These are phyloP conservation scores for Alloteropsis angusta DNA, from an alignment of 202 grass and related monocot genomes.

Conservation along the genomic window DNA sequence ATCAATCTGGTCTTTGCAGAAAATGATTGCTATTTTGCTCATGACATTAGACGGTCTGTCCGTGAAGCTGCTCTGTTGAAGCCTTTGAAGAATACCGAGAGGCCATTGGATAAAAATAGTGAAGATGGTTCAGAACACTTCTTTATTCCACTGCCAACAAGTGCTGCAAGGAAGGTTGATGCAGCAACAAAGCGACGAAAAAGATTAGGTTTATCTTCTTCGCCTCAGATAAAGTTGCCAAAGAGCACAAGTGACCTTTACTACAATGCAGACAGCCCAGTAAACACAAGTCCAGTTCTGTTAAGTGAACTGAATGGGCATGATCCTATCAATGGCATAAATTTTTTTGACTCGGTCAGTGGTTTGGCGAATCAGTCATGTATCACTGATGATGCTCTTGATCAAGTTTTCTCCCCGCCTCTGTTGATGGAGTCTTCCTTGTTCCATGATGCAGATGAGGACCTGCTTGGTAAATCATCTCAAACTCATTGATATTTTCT, in stretches of 20 bases:
- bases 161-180: constrained; percentile 40
- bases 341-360: constrained; percentile 20
- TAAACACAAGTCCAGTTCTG: constrained; percentile 21
- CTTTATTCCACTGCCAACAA: constrained; percentile 64
- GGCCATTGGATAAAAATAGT: constrained; percentile 42
- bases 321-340: constrained; percentile 1
- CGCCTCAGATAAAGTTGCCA: constrained; percentile 29
- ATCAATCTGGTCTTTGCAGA: constrained; percentile 48
- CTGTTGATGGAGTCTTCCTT: constrained; percentile 73
- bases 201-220: constrained; percentile 32
- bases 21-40: constrained; percentile 41
- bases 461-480: constrained; percentile 78
- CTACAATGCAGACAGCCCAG: constrained; percentile 20
- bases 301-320: constrained; percentile 39
- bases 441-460: constrained; percentile 74
- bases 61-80: constrained; percentile 86
- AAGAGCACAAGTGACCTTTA: constrained; percentile 30
- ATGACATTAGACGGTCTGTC: constrained; percentile 79
- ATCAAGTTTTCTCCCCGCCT: constrained; percentile 94
- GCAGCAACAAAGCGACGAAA: constrained; percentile 42
- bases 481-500: neutral
- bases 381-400: constrained; percentile 66
- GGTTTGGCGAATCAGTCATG: constrained; percentile 35
- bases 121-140: constrained; percentile 87
- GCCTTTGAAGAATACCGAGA: constrained; percentile 46